Evolutionary conservation across 129 eudicot species (phyloP).

Genomic region (Glebionis coronaria): DNA sequence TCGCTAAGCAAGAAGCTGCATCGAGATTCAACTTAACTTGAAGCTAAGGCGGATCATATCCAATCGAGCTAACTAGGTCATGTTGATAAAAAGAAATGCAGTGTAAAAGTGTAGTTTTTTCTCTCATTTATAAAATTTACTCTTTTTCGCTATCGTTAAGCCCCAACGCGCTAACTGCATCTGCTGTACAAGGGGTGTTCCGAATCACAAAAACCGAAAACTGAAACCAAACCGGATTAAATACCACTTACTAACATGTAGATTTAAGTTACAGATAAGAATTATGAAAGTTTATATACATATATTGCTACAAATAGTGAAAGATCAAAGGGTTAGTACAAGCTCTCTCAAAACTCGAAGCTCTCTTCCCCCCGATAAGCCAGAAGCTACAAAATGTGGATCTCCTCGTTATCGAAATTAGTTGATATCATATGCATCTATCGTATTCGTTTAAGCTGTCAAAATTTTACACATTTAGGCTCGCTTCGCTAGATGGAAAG

Average conservation of each 20-base stretch:
- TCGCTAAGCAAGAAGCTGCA: slow-evolving; percentile 33
- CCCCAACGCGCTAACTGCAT: too few relatives aligned
- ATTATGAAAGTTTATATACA: slow-evolving; percentile 6
- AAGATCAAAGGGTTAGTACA: slow-evolving; percentile 19
- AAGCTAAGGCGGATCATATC: not conserved
- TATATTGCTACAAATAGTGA: slow-evolving; percentile 16
- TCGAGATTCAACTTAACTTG: slow-evolving; percentile 30
- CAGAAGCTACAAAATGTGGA: not conserved
- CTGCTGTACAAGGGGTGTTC: too few relatives aligned
- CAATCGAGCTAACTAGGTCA: not conserved
- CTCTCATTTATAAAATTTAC: too few relatives aligned
- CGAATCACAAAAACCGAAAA: too few relatives aligned
- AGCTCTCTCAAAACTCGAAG: slow-evolving; percentile 4
- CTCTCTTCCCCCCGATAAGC: not conserved
- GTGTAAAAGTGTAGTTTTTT: too few relatives aligned
- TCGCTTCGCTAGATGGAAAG: slow-evolving; percentile 79
- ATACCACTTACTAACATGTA: too few relatives aligned
- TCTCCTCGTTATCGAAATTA: too few relatives aligned
- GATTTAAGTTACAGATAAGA: not conserved
- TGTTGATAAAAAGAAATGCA: not conserved
- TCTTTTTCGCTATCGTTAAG: too few relatives aligned
- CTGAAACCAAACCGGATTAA: too few relatives aligned
- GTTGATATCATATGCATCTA: too few relatives aligned
- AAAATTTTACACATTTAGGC: slow-evolving; percentile 20
- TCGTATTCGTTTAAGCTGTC: not conserved